These are phyloP conservation scores for Silene vulgaris DNA, from an alignment of 179 eudicot species.

Conservation along the genomic window DNA sequence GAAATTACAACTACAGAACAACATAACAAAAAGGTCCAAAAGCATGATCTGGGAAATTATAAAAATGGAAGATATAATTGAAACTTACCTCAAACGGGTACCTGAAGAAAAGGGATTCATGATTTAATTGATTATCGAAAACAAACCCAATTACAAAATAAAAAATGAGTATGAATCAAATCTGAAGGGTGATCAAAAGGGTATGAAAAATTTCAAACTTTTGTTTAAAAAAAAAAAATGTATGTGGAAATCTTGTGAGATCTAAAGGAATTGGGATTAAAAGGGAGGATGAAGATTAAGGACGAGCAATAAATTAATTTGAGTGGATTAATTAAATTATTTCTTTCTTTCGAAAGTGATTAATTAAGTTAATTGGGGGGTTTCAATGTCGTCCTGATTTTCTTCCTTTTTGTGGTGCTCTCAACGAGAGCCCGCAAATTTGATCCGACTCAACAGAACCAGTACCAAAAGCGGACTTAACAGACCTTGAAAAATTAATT, in stretches of 20 bases:
- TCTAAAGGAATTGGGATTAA: constrained; percentile 13
- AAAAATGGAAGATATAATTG: constrained; percentile 5
- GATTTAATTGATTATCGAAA: constrained; percentile 21
- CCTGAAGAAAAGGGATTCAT: constrained; percentile 97
- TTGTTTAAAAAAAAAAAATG: background rate
- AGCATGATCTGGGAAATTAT: constrained; percentile 27
- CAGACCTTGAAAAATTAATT: too few relatives aligned
- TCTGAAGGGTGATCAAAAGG: constrained; percentile 9
- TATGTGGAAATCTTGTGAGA: constrained; percentile 24
- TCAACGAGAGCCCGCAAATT: too few relatives aligned
- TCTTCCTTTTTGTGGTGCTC: too few relatives aligned
- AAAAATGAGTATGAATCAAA: background rate
- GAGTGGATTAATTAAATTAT: too few relatives aligned
- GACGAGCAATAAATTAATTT: too few relatives aligned
- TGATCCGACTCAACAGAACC: too few relatives aligned
- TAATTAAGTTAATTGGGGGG: too few relatives aligned
- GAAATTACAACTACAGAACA: background rate
- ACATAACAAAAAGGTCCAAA: background rate
- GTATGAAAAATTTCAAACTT: constrained; percentile 8
- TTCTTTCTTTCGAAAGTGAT: too few relatives aligned
- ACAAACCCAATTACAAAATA: background rate
- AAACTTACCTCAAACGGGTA: constrained; percentile 79
- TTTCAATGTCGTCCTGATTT: too few relatives aligned
- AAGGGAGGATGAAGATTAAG: background rate
- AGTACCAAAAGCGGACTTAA: too few relatives aligned